Base-by-base conservation (phyloP, 768 basidiomycete species). In the Punctularia strigosozonata region DNA sequence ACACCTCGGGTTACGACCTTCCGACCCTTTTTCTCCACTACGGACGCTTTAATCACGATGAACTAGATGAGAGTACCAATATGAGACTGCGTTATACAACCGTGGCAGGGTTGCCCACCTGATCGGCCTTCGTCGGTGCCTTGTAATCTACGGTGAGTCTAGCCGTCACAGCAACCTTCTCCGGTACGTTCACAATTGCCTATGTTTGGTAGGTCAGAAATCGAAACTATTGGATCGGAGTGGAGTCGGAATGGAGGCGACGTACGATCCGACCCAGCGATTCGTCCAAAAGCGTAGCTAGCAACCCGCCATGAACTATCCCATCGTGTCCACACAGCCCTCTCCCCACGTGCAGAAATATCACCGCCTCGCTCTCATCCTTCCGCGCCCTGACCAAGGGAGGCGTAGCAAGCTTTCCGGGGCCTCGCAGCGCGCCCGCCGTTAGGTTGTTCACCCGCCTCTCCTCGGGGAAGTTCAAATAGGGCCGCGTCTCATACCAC, bases 311-410 rank as follows among this genome's bases (percentile, higher is more conserved):
- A 49, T 99, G 94, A 3, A 97, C 63, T 44, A 99, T 90, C 0
- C 94, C 94, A 58, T 94, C 90, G 45, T 94, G 83, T 3, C 87
- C 92, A 52, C 94, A 98, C 37, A 98, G 45, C 2, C 80, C 84
- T 30, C 84, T 62, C 2, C 94, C 94, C 2, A 95, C 64, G 50
- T 97, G 94, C 2, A 91, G 40, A 43, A 95, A 63, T 4, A 76
- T 65, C 20, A 77, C 52, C 7, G 73, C 73, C 59, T 89, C 86
- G 8, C 65, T 67, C 53, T 90, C 86, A 59, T 95, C 89, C 40
- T 62, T 66, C 49, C 66, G 73, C 14, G 74, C 73, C 17, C 91
- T 71, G 8, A 88, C 73, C 3, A 98, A 52, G 3, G 91, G 90
- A 15, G 69, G 66, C 40, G 94, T 54, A 0, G 90, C 87, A 2